phyloP scores from a whole-genome alignment of 2,329 filamentous ascomycete genomes.

The Fusarium stilboides region DNA sequence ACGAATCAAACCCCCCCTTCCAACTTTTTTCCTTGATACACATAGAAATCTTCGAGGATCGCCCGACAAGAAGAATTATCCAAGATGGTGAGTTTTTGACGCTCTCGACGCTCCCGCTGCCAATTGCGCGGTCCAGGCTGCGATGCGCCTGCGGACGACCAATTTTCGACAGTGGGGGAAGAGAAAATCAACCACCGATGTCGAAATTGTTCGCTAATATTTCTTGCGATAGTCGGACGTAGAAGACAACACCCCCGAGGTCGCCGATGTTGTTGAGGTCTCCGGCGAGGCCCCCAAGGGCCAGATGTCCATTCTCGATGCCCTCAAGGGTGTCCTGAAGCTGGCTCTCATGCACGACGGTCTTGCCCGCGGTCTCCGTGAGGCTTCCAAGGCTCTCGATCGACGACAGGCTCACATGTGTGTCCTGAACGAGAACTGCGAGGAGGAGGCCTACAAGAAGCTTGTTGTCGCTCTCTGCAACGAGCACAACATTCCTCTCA shows the following conservation, averaged over 20 bases:
- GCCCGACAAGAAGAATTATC: conserved; percentile 70
- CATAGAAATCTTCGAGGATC: conserved; percentile 76
- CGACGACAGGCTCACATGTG: conserved; percentile 99
- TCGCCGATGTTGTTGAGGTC: conserved; percentile 92
- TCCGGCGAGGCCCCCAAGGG: conserved; percentile 91
- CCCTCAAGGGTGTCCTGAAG: conserved; percentile 98
- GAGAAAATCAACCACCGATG: conserved; percentile 17
- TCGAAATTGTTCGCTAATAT: conserved; percentile 41
- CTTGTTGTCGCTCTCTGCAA: conserved; percentile 98
- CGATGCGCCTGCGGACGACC: conserved; percentile 13
- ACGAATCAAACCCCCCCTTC: conserved; percentile 51
- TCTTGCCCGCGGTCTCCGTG: conserved; percentile 96
- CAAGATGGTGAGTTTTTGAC: conserved; percentile 71
- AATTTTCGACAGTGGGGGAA: conserved; percentile 31
- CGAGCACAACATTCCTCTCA: conserved; percentile 99
- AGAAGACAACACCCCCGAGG: conserved; percentile 98
- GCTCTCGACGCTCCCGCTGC: background rate
- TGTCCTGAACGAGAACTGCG: conserved; percentile 99
- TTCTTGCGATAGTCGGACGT: conserved; percentile 86
- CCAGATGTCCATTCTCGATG: conserved; percentile 98
- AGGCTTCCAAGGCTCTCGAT: conserved; percentile 99
- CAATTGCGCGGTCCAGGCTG: conserved; percentile 38
- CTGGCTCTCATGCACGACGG: conserved; percentile 99
- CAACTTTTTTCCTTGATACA: conserved; percentile 53
- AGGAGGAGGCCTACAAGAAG: conserved; percentile 99